Base-by-base conservation (phyloP, 208 protist genomes). In the Wallacemonas sp. region DNA sequence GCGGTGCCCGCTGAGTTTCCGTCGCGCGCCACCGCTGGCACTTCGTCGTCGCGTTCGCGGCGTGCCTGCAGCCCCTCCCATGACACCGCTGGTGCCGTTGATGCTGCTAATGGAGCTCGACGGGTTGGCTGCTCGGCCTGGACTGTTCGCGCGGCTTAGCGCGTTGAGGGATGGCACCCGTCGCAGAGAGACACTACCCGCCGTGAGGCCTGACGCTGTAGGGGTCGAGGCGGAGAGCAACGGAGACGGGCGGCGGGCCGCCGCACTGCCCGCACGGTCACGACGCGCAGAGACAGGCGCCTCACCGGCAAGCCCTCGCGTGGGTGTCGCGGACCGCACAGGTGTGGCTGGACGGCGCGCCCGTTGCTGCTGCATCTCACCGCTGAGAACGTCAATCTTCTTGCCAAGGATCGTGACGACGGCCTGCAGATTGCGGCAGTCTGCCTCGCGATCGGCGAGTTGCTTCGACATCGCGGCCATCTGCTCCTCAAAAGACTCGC, bases 381-480 rank as follows among this genome's bases (percentile, higher is more conserved):
- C 80, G 28, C 62, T 28, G 6, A 96, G 49, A 2, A 68, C 54
- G 67, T 96, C 91, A 1, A 96, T 63, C 64, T 92, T 93, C 11
- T 87, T 89, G 15, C 88, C 91, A 5, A 96, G 76, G 55, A 95
- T 94, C 33, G 91, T 95, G 26, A 96, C 80, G 26, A 93, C 88
- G 15, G 85, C 75, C 66, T 96, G 91, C n/a, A 96, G 77, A 42
- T 93, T 93, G 19, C 86, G 84, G 70, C 88, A 95, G 61, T 96
- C 91, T 1, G 86, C 88, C 68, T 96, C 88, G 28, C 91, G 77
- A 30, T 91, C 86, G 5, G 86, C 91, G 1, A 96, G 72, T 67
- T 93, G 87, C 49, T 90, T 70, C 11, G 83, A 36, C 41, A 93
- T 62, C 19, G 58, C 24, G 3, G 72, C 39, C 1, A 95, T 54